Percentiles rank a stretch among this genome's conserved stretches.
Evolutionary conservation across 2,329 filamentous ascomycete genomes (phyloP).

Genomic region (Cryphonectria naterciae): DNA sequence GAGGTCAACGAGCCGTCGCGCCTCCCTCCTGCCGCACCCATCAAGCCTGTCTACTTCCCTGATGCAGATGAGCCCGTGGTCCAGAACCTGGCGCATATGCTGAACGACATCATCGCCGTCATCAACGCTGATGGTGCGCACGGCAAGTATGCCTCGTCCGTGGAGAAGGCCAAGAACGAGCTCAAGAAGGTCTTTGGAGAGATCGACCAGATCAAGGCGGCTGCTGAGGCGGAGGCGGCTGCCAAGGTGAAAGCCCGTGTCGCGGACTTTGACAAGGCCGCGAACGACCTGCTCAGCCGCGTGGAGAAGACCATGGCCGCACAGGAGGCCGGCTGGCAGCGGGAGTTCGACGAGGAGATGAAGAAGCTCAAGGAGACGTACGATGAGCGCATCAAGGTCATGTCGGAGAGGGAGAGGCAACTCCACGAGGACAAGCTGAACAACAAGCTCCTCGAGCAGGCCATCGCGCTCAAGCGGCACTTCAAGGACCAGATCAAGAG

Average conservation of each 20-base stretch:
- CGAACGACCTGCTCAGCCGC: conserved; percentile 84
- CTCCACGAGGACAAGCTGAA: conserved; percentile 81
- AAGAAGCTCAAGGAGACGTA: conserved; percentile 78
- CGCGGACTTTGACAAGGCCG: conserved; percentile 82
- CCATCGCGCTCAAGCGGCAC: conserved; percentile 82
- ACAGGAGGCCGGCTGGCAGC: conserved; percentile 82
- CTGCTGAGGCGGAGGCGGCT: conserved; percentile 72
- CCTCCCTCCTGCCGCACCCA: conserved; percentile 66
- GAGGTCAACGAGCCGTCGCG: conserved; percentile 69
- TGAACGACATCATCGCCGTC: conserved; percentile 94
- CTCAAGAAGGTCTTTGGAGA: conserved; percentile 77
- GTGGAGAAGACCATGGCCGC: conserved; percentile 81
- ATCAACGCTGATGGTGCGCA: conserved; percentile 85
- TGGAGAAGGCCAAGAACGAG: conserved; percentile 85
- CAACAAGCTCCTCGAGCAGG: conserved; percentile 89
- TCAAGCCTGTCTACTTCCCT: conserved; percentile 77
- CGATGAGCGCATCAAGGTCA: conserved; percentile 75
- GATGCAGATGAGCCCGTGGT: conserved; percentile 84
- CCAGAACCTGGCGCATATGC: conserved; percentile 89
- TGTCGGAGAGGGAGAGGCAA: conserved; percentile 78
- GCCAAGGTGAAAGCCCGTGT: conserved; percentile 73
- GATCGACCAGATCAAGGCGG: conserved; percentile 73
- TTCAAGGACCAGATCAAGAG: conserved; percentile 79
- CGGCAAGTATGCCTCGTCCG: conserved; percentile 75
- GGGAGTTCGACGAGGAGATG: conserved; percentile 86